Base-by-base conservation (phyloP, 768 basidiomycete genomes). In the Ephemerocybe angulata region DNA sequence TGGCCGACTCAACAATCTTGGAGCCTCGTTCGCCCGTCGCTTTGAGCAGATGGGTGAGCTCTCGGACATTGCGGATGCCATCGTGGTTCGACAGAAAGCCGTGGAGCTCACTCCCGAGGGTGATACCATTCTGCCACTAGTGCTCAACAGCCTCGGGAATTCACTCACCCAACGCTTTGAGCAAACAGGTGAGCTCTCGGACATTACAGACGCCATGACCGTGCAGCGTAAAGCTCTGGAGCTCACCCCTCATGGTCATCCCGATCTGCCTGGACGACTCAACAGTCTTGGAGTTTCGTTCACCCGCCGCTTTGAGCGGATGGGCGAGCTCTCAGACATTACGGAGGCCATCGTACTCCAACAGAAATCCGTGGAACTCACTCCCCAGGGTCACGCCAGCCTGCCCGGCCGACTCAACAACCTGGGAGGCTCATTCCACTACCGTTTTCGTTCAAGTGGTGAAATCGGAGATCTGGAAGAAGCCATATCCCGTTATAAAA, bases 321-420 rank as follows among this genome's bases (percentile, higher is more conserved):
- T 4, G 15, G 46, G 27, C 21, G 46, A 48, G 10, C 46, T 48
- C 25, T 13, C 4, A 17, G 46, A 48, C 27, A 27, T 62, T 37
- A 44, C 44, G 29, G 44, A 56, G 41, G 56, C 58, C 1, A 51
- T 63, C 17, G 6, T 38, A 21, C 13, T 37, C 5, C 53, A 58
- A 10, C 50, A 57, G 35, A 27, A 57, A 40, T 56, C 61, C 37
- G 47, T 62, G 6, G 40, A 42, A 12, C 51, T 61, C n/a, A 28
- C 51, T 4, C 37, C 50, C 11, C 13, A 22, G 12, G 25, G 33
- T 28, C 13, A 40, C 28, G 33, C 13, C 12, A 12, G 27, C 33
- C 22, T 17, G 29, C 15, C 37, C 37, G 25, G 17, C 37, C 22
- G 15, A 19, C 21, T 24, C 22, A 41, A 11, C n/a, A 52, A 25